Evolutionary conservation across 352 stramenopile genomes (phyloP), one percentile per base, ranked within the genome.

Genomic region (Phytophthora foliorum): DNA sequence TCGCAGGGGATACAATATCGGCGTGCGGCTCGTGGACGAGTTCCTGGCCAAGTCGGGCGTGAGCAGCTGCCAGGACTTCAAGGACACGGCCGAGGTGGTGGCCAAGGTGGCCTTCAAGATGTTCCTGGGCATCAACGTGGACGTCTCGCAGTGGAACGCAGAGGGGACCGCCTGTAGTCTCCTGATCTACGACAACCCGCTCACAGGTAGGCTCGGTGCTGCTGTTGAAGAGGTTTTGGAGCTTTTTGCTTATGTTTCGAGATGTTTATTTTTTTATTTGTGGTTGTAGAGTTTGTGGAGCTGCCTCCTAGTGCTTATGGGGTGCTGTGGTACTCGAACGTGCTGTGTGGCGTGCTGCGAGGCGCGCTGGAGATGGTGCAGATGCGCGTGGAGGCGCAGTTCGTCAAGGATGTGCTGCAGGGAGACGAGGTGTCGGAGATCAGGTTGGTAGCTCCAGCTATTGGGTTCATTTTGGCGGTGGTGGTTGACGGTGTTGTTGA

Each of bases 71-170:
- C 66, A 84, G 55, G 91, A 97, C 74, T 97, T 99, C 44, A 84
- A 84, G 34, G 95, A 99, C 60, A 99, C 97, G 16, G 85, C 93
- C 27, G 95, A 99, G 53, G 92, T 98, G 25, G 88, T 99, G 57
- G 89, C 95, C 36, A 98, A 98, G 63, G 91, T 98, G 25, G 97
- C 95, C 7, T 99, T 99, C 70, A 98, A 98, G 74, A 99, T 99
- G 97, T 99, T 99, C 70, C 74, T 99, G 21, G 97, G 97, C n/a
- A 90, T 99, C 56, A 94, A 87, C 45, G 92, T 88, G 32, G 97
- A 99, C 34, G 87, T 98, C 5, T 61, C 79, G 25, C 88, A 94
- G 69, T 98, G 96, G 86, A 97, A 97, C 67, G 75, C 81, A 29
- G 90, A 98, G 38, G 83, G 83, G 41, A 95, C 65, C 6, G 79